phyloP scores from a whole-genome alignment of 2,329 filamentous ascomycete genomes.

The Ploettnerulaceae sp. region DNA sequence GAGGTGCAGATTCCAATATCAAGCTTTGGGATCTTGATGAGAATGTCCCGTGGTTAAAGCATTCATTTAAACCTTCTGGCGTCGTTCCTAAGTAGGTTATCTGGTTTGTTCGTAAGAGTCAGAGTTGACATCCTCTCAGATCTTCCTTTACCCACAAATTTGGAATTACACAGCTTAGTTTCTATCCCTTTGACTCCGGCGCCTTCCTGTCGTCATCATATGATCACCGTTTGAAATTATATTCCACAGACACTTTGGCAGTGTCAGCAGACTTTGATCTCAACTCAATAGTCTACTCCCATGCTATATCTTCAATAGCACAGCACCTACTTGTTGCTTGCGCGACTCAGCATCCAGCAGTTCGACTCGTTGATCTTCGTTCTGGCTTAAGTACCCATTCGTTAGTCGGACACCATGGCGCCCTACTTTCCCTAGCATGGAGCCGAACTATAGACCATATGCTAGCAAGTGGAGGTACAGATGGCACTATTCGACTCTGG shows the following conservation, averaged over 20 bases:
- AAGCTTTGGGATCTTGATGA: constrained; percentile 82
- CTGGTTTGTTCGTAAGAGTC: not conserved
- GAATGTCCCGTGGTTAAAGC: constrained; percentile 37
- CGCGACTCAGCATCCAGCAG: constrained; percentile 78
- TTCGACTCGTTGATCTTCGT: constrained; percentile 80
- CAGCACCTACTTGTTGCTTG: constrained; percentile 77
- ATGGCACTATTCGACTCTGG: constrained; percentile 81
- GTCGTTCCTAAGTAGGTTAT: constrained; percentile 41
- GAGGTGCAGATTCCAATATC: constrained; percentile 78
- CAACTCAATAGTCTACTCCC: constrained; percentile 66
- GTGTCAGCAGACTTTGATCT: constrained; percentile 64
- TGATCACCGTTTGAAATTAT: constrained; percentile 72
- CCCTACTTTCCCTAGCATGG: constrained; percentile 70
- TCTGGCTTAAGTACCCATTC: constrained; percentile 73
- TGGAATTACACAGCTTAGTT: constrained; percentile 70
- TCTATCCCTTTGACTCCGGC: constrained; percentile 72
- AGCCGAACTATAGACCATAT: constrained; percentile 75
- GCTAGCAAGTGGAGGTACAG: constrained; percentile 77
- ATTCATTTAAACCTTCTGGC: constrained; percentile 51
- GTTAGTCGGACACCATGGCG: constrained; percentile 62
- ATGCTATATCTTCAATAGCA: constrained; percentile 70
- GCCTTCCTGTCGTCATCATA: constrained; percentile 75
- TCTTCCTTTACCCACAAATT: constrained; percentile 51
- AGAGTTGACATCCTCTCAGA: constrained; percentile 9
- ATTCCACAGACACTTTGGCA: constrained; percentile 58